A percentile compares a stretch with the other conserved stretches of the same genome.
phyloP scores from a whole-genome alignment of 2,329 filamentous ascomycete genomes.

The Cladophialophora chaetospira region DNA sequence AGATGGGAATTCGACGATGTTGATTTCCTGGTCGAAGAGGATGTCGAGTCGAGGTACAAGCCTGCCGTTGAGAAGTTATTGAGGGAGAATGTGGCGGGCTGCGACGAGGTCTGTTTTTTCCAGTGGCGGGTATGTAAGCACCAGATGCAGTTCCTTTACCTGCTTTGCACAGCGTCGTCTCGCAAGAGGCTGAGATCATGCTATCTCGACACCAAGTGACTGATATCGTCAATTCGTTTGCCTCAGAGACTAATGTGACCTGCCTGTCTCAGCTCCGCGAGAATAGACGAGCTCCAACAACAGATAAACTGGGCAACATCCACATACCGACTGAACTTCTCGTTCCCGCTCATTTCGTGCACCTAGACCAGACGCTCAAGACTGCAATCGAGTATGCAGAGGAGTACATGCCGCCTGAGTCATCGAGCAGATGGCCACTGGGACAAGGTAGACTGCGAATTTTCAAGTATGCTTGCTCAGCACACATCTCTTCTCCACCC shows the following conservation, averaged over 20 bases:
- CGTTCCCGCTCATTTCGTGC: not conserved
- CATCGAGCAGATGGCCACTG: not conserved
- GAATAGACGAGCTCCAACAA: not conserved
- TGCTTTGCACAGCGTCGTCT: not conserved
- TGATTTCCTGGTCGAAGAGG: not conserved
- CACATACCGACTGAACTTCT: not conserved
- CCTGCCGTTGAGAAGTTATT: not conserved
- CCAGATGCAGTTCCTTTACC: not conserved
- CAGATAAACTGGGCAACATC: not conserved
- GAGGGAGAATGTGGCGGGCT: not conserved
- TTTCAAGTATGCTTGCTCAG: not conserved
- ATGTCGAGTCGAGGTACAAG: not conserved
- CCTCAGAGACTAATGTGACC: not conserved
- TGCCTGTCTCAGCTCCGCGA: not conserved
- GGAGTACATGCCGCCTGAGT: not conserved
- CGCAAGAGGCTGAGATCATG: not conserved
- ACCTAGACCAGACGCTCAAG: not conserved
- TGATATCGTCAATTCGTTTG: no score
- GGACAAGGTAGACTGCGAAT: not conserved
- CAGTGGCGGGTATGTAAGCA: not conserved
- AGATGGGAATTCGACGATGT: not conserved
- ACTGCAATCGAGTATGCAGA: not conserved
- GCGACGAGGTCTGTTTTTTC: not conserved
- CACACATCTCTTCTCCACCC: not conserved
- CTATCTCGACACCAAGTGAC: not conserved